phyloP scores from a whole-genome alignment of 805 yeast species.

The Myxozyma kluyveri region DNA sequence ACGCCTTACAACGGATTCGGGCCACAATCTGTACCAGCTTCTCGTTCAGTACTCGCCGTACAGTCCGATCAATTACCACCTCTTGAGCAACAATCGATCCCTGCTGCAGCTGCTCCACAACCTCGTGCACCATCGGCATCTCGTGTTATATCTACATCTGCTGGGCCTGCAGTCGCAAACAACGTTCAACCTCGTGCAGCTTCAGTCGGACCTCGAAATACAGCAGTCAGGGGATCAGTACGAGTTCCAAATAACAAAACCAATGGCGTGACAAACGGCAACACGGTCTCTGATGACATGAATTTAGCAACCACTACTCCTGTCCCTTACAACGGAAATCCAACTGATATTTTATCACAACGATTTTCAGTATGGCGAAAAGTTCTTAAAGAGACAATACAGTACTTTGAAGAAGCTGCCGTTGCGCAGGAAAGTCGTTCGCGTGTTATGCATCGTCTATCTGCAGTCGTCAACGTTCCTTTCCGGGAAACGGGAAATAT shows the following conservation, averaged over 20 bases:
- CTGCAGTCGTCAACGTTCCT: slow-evolving; percentile 66
- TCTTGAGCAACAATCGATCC: neutral
- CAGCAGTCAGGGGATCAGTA: neutral
- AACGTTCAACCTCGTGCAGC: too few relatives aligned
- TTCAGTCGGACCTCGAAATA: neutral
- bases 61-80: neutral
- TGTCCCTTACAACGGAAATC: slow-evolving; percentile 62
- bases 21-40: neutral
- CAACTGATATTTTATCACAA: slow-evolving; percentile 81
- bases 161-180: neutral
- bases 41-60: neutral
- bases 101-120: neutral
- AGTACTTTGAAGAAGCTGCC: slow-evolving; percentile 74
- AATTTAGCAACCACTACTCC: slow-evolving; percentile 25
- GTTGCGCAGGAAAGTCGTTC: slow-evolving; percentile 85
- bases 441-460: slow-evolving; percentile 75
- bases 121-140: neutral
- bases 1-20: neutral
- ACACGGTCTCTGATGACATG: slow-evolving; percentile 4
- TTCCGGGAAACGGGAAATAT: slow-evolving; percentile 23
- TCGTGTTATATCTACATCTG: neutral
- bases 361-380: slow-evolving; percentile 86
- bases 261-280: neutral
- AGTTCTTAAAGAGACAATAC: slow-evolving; percentile 68
- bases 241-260: neutral